phyloP scores from a whole-genome alignment of 139 green algal genomes.

The Haematococcus sp. region DNA sequence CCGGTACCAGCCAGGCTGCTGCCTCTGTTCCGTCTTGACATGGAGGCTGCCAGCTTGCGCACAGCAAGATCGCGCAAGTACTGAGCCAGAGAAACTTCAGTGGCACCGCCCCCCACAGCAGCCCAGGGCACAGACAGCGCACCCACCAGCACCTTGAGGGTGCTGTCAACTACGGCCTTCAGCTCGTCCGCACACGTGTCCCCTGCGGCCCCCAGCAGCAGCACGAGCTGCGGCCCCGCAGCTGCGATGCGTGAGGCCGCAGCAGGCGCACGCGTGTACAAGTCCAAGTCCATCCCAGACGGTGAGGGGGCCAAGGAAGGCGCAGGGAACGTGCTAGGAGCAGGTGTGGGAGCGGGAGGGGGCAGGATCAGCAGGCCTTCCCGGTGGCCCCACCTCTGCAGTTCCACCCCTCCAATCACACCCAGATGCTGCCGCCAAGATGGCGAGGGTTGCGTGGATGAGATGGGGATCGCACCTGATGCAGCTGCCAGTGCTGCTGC shows the following conservation, averaged over 20 bases:
- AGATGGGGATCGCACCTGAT: not conserved
- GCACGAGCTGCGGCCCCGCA: not conserved
- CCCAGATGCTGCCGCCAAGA: not conserved
- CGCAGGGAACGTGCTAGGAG: not conserved
- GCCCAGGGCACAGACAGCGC: not conserved
- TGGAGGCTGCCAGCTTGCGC: no score
- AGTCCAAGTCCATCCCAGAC: not conserved
- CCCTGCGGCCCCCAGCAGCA: not conserved
- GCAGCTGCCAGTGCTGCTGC: not conserved
- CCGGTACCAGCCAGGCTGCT: no score
- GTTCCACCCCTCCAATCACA: not conserved
- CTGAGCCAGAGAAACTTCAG: no score
- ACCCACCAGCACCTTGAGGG: slow-evolving; percentile 1
- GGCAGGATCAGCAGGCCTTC: no score
- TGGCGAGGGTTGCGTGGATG: not conserved
- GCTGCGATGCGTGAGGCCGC: not conserved
- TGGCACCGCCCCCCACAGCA: no score
- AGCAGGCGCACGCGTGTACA: not conserved
- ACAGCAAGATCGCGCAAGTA: no score
- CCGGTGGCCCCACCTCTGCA: not conserved
- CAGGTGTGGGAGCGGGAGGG: not conserved
- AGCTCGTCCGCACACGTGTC: not conserved
- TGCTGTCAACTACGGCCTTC: not conserved
- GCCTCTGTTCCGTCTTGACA: no score
- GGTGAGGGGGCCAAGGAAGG: not conserved